Conservation (phyloP, 768 basidiomycete genomes). For the Lentinula raphanica region DNA sequence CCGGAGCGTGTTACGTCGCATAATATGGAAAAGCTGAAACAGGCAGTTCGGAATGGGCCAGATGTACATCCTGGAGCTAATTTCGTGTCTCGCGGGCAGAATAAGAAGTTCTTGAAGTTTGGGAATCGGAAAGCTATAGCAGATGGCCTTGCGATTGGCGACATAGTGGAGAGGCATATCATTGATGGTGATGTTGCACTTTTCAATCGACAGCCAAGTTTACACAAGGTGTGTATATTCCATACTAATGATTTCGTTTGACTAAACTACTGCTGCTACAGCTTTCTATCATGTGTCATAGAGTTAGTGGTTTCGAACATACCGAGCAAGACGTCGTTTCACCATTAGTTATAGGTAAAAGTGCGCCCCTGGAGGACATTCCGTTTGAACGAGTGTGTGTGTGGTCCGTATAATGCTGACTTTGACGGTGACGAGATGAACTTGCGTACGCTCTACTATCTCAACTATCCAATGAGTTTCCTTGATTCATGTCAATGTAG, state of each 20-base stretch:
- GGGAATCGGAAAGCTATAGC: slow-evolving; percentile 79
- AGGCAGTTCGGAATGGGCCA: slow-evolving; percentile 82
- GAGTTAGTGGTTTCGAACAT: slow-evolving; percentile 42
- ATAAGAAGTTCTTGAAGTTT: slow-evolving; percentile 87
- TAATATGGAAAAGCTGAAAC: slow-evolving; percentile 73
- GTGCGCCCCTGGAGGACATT: slow-evolving; percentile 97
- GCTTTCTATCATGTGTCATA: slow-evolving; percentile 98
- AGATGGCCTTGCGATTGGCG: slow-evolving; percentile 78
- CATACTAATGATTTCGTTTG: background rate
- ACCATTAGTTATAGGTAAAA: slow-evolving; percentile 52
- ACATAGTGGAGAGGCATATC: slow-evolving; percentile 92
- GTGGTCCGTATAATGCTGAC: slow-evolving; percentile 98
- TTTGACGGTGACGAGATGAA: slow-evolving; percentile 99
- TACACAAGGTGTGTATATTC: slow-evolving; percentile 72
- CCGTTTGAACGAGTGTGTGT: slow-evolving; percentile 97
- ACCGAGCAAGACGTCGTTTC: background rate
- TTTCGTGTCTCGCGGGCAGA: slow-evolving; percentile 79
- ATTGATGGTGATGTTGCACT: slow-evolving; percentile 93
- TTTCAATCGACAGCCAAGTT: slow-evolving; percentile 97
- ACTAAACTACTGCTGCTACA: slow-evolving; percentile 23
- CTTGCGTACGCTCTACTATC: slow-evolving; percentile 51
- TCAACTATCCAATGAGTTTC: background rate
- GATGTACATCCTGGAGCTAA: slow-evolving; percentile 95
- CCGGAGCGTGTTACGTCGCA: slow-evolving; percentile 92
- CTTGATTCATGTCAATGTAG: slow-evolving; percentile 33